Base-by-base conservation (phyloP, 2,329 filamentous ascomycete genomes). In the Drechslerella stenobrocha region DNA sequence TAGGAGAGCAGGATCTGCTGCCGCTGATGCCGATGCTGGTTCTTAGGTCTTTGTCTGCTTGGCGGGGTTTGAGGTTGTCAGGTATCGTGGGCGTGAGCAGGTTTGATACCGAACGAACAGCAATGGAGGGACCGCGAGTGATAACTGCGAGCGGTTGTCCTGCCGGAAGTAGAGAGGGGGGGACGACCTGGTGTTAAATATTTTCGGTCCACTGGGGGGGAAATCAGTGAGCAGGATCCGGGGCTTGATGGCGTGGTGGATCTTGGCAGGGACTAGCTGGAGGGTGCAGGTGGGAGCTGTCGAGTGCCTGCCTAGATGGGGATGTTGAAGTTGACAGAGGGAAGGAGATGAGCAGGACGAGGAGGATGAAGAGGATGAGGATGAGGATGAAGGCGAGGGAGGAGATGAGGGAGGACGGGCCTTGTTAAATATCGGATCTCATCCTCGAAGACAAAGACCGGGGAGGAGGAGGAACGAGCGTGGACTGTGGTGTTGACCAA, bases 361-460 rank as follows among this genome's bases (percentile, higher is more conserved):
- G 34, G 26, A 37, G 32, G 52, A 9, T 24, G 56, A 59, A 45
- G 37, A 4, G 34, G 37, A 45, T 52, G 44, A 20, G 5, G 52
- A 28, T 28, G 28, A 23, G 37, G 52, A 47, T 22, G 9, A 18
- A 13, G 22, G 34, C 13, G 22, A 30, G 18, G 18, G 51, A 51
- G 18, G 34, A 45, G 26, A 37, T 15, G 40, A 20, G 28, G 52
- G 23, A 15, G 34, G 58, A 48, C 0, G 52, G 47, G 51, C 37
- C 45, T 28, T 47, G 52, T 56, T 64, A 64, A 52, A 52, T 57
- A 65, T 44, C 11, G 13, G 34, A 37, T 9, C 34, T 37, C 34
- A 32, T 9, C 34, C 3, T 9, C 13, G 34, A 15, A n/a, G n/a
- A n/a, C n/a, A n/a, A n/a, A n/a, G n/a, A n/a, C n/a, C n/a, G n/a